Evolutionary conservation across 192 early-diverging fungal species (phyloP), one percentile per base, ranked within the genome.

Genomic region (Coemansia sp.): DNA sequence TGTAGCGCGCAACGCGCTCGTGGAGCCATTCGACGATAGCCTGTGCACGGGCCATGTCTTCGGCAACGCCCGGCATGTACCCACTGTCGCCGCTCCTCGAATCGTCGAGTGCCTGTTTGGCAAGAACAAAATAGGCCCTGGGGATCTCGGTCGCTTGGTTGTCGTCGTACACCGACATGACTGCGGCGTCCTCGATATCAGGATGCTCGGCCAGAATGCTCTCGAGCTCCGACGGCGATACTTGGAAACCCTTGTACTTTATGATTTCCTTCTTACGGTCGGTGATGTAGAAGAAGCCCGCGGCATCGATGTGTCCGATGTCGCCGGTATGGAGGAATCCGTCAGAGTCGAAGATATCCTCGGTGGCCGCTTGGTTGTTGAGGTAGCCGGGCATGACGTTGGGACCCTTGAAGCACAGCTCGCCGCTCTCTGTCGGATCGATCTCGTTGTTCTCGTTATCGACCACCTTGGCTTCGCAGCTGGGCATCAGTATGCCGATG

Each of bases 181-280:
- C 90, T 2, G 87, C 88, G 21, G 86, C 88, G 58, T 93, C 91
- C 21, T 86, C 77, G 55, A 98, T 80, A 8, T 73, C 57, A 1
- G 90, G 89, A 62, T 95, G 90, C 38, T 87, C 76, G 4, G 93
- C 66, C 62, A 95, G 74, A 46, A 89, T 38, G 4, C 85, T 88
- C 71, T 98, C 95, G 15, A 98, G 84, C 75, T 96, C 94, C 2
- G 94, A 91, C 3, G 94, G 95, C 5, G 93, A 86, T 18, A 98
- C 91, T 72, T 88, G 85, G 61, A 86, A 86, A 20, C 88, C 86
- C 71, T 96, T 96, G 68, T 72, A 98, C 75, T 98, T 96, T 80
- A 96, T 96, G 11, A 95, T 81, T 68, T 95, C 92, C 85, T 95
- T 98, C 30, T 91, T 70, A 20, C 96, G 91, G 71, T 92, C 92